Conservation (phyloP, 352 stramenopile species). For the Pythium volutum region DNA sequence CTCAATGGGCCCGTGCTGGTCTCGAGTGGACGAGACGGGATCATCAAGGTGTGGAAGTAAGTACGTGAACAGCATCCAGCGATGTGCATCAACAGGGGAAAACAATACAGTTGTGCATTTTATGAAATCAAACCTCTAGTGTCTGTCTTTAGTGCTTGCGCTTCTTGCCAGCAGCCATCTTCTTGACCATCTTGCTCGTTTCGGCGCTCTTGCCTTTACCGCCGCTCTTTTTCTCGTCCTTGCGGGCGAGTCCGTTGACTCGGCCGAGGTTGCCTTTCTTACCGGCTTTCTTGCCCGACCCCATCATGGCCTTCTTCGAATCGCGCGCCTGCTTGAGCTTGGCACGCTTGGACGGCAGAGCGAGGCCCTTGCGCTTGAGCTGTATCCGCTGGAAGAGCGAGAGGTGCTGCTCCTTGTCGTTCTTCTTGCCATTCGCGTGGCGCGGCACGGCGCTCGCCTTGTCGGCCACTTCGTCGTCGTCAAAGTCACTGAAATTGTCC, state of each 20-base stretch:
- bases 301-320: slow-evolving; percentile 64
- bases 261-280: slow-evolving; percentile 37
- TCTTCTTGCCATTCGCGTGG: slow-evolving; percentile 3
- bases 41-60: slow-evolving; percentile 97
- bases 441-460: slow-evolving; percentile 18
- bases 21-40: slow-evolving; percentile 91
- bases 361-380: slow-evolving; percentile 76
- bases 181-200: slow-evolving; percentile 16
- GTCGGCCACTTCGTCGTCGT: slow-evolving; percentile 44
- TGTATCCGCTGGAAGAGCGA: slow-evolving; percentile 89
- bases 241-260: slow-evolving; percentile 23
- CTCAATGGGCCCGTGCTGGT: slow-evolving; percentile 90
- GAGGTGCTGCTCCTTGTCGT: slow-evolving; percentile 60
- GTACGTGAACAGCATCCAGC: no score
- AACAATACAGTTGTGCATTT: slow-evolving; percentile 11
- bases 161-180: slow-evolving; percentile 18
- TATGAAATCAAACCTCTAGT: background rate
- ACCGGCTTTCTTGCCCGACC: slow-evolving; percentile 38
- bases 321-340: slow-evolving; percentile 80
- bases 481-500: slow-evolving; percentile 49
- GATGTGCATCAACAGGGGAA: background rate
- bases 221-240: slow-evolving; percentile 19
- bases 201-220: slow-evolving; percentile 3
- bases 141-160: slow-evolving; percentile 12
- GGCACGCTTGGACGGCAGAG: slow-evolving; percentile 75